Evolutionary conservation across 208 protist genomes (phyloP).

Genomic region (Leishmania major): DNA sequence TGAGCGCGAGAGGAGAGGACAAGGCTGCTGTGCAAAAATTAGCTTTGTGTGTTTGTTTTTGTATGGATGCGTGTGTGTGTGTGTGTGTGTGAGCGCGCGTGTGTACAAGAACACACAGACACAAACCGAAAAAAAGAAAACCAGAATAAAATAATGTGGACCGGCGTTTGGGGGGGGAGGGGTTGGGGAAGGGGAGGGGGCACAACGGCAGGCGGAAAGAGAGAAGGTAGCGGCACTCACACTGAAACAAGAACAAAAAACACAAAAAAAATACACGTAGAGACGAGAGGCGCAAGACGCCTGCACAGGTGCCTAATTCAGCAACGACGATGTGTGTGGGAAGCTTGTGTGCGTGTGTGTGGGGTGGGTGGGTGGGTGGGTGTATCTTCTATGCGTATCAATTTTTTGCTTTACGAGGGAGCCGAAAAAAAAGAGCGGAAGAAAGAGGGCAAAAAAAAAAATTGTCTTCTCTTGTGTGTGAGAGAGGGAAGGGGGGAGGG

Average conservation of each 20-base stretch:
- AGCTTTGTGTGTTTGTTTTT: neutral
- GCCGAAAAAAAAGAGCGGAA: neutral
- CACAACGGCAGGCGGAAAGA: neutral
- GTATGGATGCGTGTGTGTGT: neutral
- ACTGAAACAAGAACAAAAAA: conserved; percentile 2
- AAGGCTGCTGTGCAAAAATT: neutral
- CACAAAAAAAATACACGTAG: neutral
- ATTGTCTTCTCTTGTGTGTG: neutral
- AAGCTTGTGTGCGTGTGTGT: neutral
- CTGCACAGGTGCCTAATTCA: neutral
- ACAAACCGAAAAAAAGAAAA: neutral
- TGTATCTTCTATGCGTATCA: conserved; percentile 6
- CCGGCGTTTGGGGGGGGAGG: neutral
- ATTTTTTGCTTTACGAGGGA: neutral
- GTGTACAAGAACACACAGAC: neutral
- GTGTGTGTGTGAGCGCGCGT: neutral
- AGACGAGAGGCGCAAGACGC: neutral
- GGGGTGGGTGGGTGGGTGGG: no score
- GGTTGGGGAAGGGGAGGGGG: neutral
- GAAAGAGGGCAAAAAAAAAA: neutral
- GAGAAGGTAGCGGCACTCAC: neutral
- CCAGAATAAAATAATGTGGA: neutral
- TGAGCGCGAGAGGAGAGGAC: neutral
- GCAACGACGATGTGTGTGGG: neutral
- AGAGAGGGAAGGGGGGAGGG: no score